Conservation (phyloP, 306 rosid genomes). For the Sicyos edulis region DNA sequence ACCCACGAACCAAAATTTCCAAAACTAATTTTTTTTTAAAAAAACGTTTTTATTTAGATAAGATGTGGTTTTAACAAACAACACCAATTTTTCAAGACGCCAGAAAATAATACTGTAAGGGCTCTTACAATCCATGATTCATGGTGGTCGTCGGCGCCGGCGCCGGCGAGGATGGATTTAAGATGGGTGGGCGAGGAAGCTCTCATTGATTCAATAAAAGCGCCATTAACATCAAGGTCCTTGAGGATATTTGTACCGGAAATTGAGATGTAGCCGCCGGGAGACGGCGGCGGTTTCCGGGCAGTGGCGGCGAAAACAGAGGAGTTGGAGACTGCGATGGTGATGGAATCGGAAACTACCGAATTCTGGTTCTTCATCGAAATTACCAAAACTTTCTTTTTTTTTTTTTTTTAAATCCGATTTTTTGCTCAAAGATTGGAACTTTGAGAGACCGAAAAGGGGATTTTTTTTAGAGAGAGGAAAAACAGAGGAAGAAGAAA, state of each 20-base stretch:
- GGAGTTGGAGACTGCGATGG: conserved; percentile 32
- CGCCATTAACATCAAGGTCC: conserved; percentile 65
- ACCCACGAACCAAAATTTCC: too few relatives aligned
- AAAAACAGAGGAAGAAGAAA: not conserved
- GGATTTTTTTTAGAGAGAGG: not conserved
- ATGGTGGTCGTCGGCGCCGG: conserved; percentile 29
- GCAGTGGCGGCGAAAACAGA: conserved; percentile 33
- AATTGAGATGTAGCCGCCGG: conserved; percentile 55
- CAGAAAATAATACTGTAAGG: too few relatives aligned
- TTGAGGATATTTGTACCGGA: conserved; percentile 45
- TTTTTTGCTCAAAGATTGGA: not conserved
- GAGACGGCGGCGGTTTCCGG: conserved; percentile 48
- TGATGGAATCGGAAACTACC: conserved; percentile 33
- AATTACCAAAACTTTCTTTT: not conserved
- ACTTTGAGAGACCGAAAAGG: not conserved
- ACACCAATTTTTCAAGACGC: too few relatives aligned
- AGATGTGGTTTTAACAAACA: too few relatives aligned
- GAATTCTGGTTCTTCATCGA: conserved; percentile 80
- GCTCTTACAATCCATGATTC: conserved; percentile 64
- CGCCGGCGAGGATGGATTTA: conserved; percentile 34
- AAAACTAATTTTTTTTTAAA: too few relatives aligned
- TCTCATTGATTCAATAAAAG: conserved; percentile 87
- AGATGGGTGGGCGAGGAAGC: conserved; percentile 80
- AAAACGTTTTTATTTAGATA: too few relatives aligned
- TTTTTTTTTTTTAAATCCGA: too few relatives aligned